phyloP scores from a whole-genome alignment of 2,329 filamentous ascomycete genomes.

The Sphaerulina musiva region DNA sequence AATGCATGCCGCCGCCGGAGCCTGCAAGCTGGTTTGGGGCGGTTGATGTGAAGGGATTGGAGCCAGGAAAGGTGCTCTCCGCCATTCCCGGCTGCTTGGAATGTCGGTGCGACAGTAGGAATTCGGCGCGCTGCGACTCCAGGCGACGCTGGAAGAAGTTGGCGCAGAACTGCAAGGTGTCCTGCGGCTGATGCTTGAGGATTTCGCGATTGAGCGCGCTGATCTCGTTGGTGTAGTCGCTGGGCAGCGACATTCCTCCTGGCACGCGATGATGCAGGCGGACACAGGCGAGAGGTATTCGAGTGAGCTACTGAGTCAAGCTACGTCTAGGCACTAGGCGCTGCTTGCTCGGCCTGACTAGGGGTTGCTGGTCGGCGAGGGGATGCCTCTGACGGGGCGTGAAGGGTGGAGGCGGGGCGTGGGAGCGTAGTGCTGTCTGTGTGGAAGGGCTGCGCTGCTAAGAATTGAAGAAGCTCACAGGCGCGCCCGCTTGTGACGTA shows the following conservation, averaged over 20 bases:
- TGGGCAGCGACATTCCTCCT: conserved; percentile 37
- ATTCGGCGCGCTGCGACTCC: conserved; percentile 56
- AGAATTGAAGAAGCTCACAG: too few relatives aligned
- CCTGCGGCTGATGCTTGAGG: conserved; percentile 51
- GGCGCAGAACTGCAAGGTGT: conserved; percentile 64
- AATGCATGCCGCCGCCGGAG: conserved; percentile 45
- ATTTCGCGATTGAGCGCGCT: conserved; percentile 58
- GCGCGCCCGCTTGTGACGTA: too few relatives aligned
- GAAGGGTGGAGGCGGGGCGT: background rate
- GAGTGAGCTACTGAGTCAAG: background rate
- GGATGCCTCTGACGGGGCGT: too few relatives aligned
- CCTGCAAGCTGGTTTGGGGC: conserved; percentile 37
- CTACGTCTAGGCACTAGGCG: background rate
- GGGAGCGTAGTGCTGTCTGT: background rate
- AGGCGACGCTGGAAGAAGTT: conserved; percentile 62
- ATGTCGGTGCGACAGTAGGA: conserved; percentile 47
- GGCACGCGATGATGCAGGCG: background rate
- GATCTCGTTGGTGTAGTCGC: conserved; percentile 57
- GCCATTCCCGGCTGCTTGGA: conserved; percentile 55
- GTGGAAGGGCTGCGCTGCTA: too few relatives aligned
- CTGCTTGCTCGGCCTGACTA: conserved; percentile 2
- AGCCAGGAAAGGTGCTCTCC: conserved; percentile 67
- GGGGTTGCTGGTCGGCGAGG: background rate
- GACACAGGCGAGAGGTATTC: background rate
- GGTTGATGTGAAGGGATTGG: conserved; percentile 64